These are phyloP conservation scores for Anaeramoeba flamelloides DNA, from an alignment of 78 protist genomes.

Conservation along the genomic window DNA sequence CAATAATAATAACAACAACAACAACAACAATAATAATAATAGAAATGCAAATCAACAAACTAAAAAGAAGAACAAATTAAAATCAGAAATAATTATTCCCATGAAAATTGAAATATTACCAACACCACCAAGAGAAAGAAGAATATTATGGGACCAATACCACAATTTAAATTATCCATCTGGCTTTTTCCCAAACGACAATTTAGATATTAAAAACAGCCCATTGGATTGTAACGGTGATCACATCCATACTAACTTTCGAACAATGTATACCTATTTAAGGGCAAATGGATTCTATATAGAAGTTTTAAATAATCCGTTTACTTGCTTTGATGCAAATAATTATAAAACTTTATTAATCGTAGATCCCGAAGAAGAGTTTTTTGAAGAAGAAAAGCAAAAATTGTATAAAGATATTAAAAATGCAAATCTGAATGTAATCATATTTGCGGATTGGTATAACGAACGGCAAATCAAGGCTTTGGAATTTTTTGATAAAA, in stretches of 20 bases:
- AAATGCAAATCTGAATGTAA: constrained; percentile 47
- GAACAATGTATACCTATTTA: constrained; percentile 24
- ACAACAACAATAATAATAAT: too few relatives aligned
- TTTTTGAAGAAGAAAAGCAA: constrained; percentile 32
- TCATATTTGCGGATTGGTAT: constrained; percentile 48
- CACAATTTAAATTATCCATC: constrained; percentile 66
- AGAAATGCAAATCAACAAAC: neutral
- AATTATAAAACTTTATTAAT: constrained; percentile 65
- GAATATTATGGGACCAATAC: constrained; percentile 76
- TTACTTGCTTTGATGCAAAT: constrained; percentile 65
- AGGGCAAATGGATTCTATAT: constrained; percentile 33
- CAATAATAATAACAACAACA: too few relatives aligned
- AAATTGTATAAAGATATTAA: constrained; percentile 46
- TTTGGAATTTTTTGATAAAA: constrained; percentile 60
- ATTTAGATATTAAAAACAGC: constrained; percentile 27
- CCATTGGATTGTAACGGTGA: constrained; percentile 91
- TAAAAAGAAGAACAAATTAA: too few relatives aligned
- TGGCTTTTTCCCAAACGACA: constrained; percentile 73
- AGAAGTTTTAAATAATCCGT: constrained; percentile 31
- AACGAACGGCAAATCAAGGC: constrained; percentile 34
- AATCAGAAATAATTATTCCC: too few relatives aligned
- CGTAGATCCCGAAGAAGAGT: constrained; percentile 82
- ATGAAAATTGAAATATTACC: constrained; percentile 34
- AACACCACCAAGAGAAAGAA: constrained; percentile 50
- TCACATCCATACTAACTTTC: constrained; percentile 75